These are phyloP conservation scores for Lactarius hatsudake DNA, from an alignment of 768 basidiomycete genomes.

Conservation along the genomic window DNA sequence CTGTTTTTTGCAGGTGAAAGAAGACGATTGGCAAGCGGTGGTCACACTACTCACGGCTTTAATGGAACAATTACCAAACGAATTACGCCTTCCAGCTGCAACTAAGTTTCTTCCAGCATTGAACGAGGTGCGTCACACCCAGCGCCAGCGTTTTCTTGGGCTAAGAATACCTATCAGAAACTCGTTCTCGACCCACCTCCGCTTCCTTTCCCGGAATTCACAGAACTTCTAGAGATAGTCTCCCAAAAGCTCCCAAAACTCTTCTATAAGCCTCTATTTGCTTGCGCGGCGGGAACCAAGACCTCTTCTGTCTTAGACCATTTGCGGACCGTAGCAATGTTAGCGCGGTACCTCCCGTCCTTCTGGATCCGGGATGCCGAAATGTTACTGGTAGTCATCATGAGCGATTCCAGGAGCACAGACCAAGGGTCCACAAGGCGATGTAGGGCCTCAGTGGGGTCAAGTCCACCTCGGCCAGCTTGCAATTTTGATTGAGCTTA, in stretches of 20 bases:
- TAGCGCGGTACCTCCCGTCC: conserved; percentile 55
- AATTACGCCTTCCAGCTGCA: conserved; percentile 43
- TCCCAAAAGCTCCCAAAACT: conserved; percentile 54
- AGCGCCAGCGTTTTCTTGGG: not conserved
- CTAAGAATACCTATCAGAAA: conserved; percentile 35
- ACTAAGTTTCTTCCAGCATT: conserved; percentile 44
- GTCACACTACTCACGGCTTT: conserved; percentile 43
- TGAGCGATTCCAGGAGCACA: conserved; percentile 44
- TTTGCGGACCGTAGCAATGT: conserved; percentile 49
- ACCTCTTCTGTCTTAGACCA: conserved; percentile 55
- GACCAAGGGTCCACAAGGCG: conserved; percentile 29
- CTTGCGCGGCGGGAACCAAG: conserved; percentile 62
- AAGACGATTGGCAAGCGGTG: conserved; percentile 43
- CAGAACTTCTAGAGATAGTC: conserved; percentile 49
- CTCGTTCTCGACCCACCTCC: conserved; percentile 53
- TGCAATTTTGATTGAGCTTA: conserved; percentile 59
- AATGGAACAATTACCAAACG: conserved; percentile 47
- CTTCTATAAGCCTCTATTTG: conserved; percentile 72
- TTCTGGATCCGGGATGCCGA: conserved; percentile 70
- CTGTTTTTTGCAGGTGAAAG: conserved; percentile 35
- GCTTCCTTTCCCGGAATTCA: conserved; percentile 44
- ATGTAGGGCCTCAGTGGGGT: conserved; percentile 38
- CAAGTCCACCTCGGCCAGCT: conserved; percentile 60
- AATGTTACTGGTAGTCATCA: conserved; percentile 69
- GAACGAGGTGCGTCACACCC: conserved; percentile 44